Percentiles rank a stretch among this genome's conserved stretches.
Evolutionary conservation across 306 rosid genomes (phyloP).

Genomic region (Geum urbanum): DNA sequence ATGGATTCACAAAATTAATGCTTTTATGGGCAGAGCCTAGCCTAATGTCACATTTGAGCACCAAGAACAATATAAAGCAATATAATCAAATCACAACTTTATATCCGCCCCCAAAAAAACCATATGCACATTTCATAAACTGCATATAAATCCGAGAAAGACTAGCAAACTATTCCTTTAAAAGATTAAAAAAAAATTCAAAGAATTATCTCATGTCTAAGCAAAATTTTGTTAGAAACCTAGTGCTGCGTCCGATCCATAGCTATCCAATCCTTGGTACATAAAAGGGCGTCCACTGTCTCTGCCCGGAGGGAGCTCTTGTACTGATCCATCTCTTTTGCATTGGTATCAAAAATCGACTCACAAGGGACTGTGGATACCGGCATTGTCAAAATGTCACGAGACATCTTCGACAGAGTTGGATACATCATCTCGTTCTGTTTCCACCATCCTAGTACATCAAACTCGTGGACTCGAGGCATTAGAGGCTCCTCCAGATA

Average conservation of each 20-base stretch:
- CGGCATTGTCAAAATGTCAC: slow-evolving; percentile 71
- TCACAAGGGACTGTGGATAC: slow-evolving; percentile 62
- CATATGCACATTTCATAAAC: not conserved
- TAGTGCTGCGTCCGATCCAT: slow-evolving; percentile 25
- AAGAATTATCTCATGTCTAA: not conserved
- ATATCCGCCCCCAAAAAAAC: too few relatives aligned
- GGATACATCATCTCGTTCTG: slow-evolving; percentile 78
- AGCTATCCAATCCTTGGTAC: slow-evolving; percentile 91
- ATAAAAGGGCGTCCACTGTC: slow-evolving; percentile 82
- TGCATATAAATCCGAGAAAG: not conserved
- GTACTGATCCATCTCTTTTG: slow-evolving; percentile 72
- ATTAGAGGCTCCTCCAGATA: slow-evolving; percentile 77
- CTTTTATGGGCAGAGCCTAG: too few relatives aligned
- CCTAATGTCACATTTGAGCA: not conserved
- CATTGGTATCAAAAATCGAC: slow-evolving; percentile 45
- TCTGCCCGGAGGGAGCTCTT: slow-evolving; percentile 69
- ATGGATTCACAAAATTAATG: too few relatives aligned
- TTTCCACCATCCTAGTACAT: slow-evolving; percentile 87
- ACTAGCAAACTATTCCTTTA: not conserved
- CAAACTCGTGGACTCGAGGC: slow-evolving; percentile 76
- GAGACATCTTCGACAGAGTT: slow-evolving; percentile 87
- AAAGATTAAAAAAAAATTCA: not conserved
- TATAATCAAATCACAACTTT: too few relatives aligned
- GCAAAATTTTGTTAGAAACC: not conserved
- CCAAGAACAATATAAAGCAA: not conserved